Conservation (phyloP, 2,329 filamentous ascomycete genomes). For the Botryotinia convoluta region DNA sequence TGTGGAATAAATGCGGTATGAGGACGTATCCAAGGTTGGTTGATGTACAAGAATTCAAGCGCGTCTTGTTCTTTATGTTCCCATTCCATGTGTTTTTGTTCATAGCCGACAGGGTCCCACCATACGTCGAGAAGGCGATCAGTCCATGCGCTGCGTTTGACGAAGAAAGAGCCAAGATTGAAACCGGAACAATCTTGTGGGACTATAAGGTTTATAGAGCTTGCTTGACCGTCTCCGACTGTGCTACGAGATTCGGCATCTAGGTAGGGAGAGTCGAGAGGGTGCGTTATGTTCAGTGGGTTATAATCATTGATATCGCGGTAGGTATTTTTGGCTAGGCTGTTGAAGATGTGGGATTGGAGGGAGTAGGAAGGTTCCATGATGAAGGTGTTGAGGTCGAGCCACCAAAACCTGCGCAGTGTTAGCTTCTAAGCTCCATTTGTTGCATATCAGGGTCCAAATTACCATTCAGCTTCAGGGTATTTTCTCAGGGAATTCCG, state of each 20-base stretch:
- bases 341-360: constrained; percentile 84
- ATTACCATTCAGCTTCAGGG: constrained; percentile 92
- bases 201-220: constrained; percentile 83
- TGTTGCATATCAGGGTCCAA: constrained; percentile 21
- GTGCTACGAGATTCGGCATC: constrained; percentile 70
- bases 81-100: constrained; percentile 99
- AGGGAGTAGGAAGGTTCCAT: constrained; percentile 95
- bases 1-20: constrained; percentile 88
- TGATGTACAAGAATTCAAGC: constrained; percentile 84
- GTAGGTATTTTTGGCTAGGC: constrained; percentile 72
- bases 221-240: constrained; percentile 70
- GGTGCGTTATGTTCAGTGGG: constrained; percentile 88
- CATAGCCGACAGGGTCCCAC: constrained; percentile 98
- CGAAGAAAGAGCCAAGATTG: constrained; percentile 94
- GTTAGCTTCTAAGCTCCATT: constrained; percentile 19
- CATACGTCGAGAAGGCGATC: constrained; percentile 90
- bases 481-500: constrained; percentile 88
- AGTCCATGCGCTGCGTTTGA: constrained; percentile 81
- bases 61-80: constrained; percentile 98
- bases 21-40: constrained; percentile 88
- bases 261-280: constrained; percentile 69
- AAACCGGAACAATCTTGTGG: constrained; percentile 95
- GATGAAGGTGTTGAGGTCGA: constrained; percentile 95
- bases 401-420: constrained; percentile 92
- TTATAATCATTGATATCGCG: constrained; percentile 97